phyloP scores from a whole-genome alignment of 495 filamentous ascomycete genomes.

The Neurospora sp. region DNA sequence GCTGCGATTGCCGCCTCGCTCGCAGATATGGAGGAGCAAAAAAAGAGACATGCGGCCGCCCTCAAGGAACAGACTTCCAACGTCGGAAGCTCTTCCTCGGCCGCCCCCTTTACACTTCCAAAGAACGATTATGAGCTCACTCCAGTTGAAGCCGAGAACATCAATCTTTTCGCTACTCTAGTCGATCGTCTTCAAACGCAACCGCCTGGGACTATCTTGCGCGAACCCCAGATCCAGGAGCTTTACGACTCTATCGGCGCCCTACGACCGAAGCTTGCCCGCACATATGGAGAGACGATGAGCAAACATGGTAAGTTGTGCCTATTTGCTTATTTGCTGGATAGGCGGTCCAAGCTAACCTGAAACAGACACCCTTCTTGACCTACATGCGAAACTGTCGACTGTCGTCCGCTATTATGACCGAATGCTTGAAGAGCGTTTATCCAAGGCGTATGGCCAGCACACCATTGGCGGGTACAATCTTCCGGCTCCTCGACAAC shows the following conservation, averaged over 20 bases:
- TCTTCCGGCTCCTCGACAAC: slow-evolving; percentile 39
- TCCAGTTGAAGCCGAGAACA: slow-evolving; percentile 90
- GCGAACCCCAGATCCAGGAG: slow-evolving; percentile 96
- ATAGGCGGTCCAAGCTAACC: slow-evolving; percentile 23
- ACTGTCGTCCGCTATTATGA: slow-evolving; percentile 99
- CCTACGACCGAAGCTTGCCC: slow-evolving; percentile 83
- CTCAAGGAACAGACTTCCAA: slow-evolving; percentile 61
- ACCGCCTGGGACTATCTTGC: slow-evolving; percentile 84
- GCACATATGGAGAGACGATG: slow-evolving; percentile 98
- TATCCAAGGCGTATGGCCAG: slow-evolving; percentile 86
- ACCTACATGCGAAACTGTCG: slow-evolving; percentile 88
- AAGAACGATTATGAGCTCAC: slow-evolving; percentile 94
- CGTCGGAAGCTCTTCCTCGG: slow-evolving; percentile 23
- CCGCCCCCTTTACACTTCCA: slow-evolving; percentile 44
- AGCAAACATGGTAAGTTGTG: slow-evolving; percentile 81
- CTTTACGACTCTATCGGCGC: slow-evolving; percentile 93
- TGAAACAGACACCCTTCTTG: slow-evolving; percentile 63
- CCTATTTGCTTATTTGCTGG: slow-evolving; percentile 23
- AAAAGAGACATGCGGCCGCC: slow-evolving; percentile 72
- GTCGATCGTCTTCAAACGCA: slow-evolving; percentile 94
- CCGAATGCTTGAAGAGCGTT: slow-evolving; percentile 89
- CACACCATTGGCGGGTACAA: slow-evolving; percentile 51
- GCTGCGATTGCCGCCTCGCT: slow-evolving; percentile 95
- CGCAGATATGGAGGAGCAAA: slow-evolving; percentile 96
- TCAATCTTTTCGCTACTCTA: slow-evolving; percentile 88